These are phyloP conservation scores for Moesziomyces globuligerus DNA, from an alignment of 1,284 basidiomycete genomes.

Conservation along the genomic window DNA sequence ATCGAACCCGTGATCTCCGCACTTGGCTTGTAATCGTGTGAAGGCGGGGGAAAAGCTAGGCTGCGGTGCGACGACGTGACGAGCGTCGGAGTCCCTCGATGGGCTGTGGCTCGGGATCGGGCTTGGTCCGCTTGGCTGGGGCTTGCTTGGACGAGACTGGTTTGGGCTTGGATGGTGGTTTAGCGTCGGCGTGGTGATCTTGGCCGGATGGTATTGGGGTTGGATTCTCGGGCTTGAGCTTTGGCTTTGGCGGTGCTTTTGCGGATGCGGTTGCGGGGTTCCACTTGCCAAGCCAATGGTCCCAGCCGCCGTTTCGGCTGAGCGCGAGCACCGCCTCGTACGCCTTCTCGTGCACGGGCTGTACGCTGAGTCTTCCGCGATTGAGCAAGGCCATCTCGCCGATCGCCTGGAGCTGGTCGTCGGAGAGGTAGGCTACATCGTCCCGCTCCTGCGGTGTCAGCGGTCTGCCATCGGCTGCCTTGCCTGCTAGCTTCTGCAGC, in stretches of 20 bases:
- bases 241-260: background rate
- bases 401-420: conserved; percentile 67
- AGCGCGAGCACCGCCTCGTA: conserved; percentile 77
- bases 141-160: background rate
- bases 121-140: conserved; percentile 14
- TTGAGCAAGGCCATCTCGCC: conserved; percentile 82
- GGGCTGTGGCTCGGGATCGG: conserved; percentile 1
- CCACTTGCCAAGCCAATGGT: conserved; percentile 61
- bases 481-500: conserved; percentile 77
- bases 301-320: conserved; percentile 76
- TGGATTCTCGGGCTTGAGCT: background rate
- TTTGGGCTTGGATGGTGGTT: background rate
- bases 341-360: conserved; percentile 78
- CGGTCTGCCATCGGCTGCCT: conserved; percentile 72
- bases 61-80: conserved; percentile 18
- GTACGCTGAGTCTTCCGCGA: conserved; percentile 83
- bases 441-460: conserved; percentile 75
- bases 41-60: too few relatives aligned
- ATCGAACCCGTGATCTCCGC: too few relatives aligned
- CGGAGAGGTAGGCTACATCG: conserved; percentile 64
- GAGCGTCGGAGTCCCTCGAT: conserved; percentile 23
- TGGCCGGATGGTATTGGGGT: too few relatives aligned
- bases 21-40: too few relatives aligned
- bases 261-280: conserved; percentile 19
- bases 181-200: too few relatives aligned